phyloP scores from a whole-genome alignment of 2,329 filamentous ascomycete species.

The Didymella exigua region DNA sequence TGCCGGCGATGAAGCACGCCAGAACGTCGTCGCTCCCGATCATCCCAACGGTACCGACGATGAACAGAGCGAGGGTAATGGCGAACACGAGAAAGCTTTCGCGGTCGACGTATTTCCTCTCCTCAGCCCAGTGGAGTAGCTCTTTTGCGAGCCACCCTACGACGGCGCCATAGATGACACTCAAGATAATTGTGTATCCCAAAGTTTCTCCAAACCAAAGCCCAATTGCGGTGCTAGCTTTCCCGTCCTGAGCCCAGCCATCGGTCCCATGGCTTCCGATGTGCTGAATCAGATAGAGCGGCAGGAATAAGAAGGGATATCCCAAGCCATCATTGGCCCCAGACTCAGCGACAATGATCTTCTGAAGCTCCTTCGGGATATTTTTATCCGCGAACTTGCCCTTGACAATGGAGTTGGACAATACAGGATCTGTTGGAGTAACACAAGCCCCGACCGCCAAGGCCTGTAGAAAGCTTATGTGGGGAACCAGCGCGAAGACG shows the following conservation, averaged over 20 bases:
- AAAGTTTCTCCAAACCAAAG: slow-evolving; percentile 86
- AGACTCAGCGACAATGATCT: slow-evolving; percentile 70
- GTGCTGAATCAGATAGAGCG: slow-evolving; percentile 82
- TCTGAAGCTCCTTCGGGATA: slow-evolving; percentile 79
- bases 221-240: slow-evolving; percentile 70
- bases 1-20: slow-evolving; percentile 90
- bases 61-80: slow-evolving; percentile 83
- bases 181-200: slow-evolving; percentile 81
- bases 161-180: slow-evolving; percentile 74
- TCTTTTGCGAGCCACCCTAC: slow-evolving; percentile 84
- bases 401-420: slow-evolving; percentile 90
- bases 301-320: slow-evolving; percentile 86
- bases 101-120: slow-evolving; percentile 79
- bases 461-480: slow-evolving; percentile 75
- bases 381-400: slow-evolving; percentile 92
- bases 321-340: slow-evolving; percentile 89
- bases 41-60: slow-evolving; percentile 84
- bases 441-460: slow-evolving; percentile 82
- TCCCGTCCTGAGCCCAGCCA: slow-evolving; percentile 42
- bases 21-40: slow-evolving; percentile 88
- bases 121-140: slow-evolving; percentile 81
- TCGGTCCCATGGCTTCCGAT: slow-evolving; percentile 57
- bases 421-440: slow-evolving; percentile 87
- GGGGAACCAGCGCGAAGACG: slow-evolving; percentile 76
- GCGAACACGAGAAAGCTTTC: slow-evolving; percentile 89